These are phyloP conservation scores for Aspergillus sojae DNA, from an alignment of 2,329 filamentous ascomycete species.

Conservation along the genomic window DNA sequence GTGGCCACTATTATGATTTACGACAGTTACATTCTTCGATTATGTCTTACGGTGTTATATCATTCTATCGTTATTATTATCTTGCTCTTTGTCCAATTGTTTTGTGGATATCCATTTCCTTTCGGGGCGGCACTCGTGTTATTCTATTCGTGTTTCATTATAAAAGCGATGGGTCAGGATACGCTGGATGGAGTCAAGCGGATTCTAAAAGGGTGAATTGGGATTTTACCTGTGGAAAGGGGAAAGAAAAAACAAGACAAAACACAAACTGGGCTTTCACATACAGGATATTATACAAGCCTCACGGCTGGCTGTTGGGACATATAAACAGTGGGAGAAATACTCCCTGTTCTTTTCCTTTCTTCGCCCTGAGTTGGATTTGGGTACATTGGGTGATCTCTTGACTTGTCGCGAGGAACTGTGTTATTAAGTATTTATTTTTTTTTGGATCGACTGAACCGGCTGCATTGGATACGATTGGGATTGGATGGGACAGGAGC, in stretches of 20 bases:
- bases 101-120: constrained; percentile 7
- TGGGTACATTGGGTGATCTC: constrained; percentile 2
- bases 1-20: constrained; percentile 22
- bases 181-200: constrained; percentile 10
- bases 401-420: constrained; percentile 6
- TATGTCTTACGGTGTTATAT: constrained; percentile 6
- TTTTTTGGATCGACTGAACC: background rate
- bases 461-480: constrained; percentile 4
- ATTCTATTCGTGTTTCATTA: constrained; percentile 1
- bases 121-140: constrained; percentile 15
- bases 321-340: background rate
- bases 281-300: constrained; percentile 11
- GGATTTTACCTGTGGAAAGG: background rate
- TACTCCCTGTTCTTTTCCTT: constrained; percentile 1
- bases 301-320: constrained; percentile 3
- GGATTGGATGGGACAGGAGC: constrained; percentile 5
- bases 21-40: constrained; percentile 11
- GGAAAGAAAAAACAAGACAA: background rate
- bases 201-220: background rate
- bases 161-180: constrained; percentile 11
- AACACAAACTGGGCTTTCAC: background rate
- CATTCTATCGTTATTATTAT: constrained; percentile 1
- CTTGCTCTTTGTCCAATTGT: constrained; percentile 1
- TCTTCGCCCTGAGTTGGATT: constrained; percentile 1
- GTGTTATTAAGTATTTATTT: constrained; percentile 7